phyloP scores from a whole-genome alignment of 2,329 filamentous ascomycete species.

The Oidium heveae region DNA sequence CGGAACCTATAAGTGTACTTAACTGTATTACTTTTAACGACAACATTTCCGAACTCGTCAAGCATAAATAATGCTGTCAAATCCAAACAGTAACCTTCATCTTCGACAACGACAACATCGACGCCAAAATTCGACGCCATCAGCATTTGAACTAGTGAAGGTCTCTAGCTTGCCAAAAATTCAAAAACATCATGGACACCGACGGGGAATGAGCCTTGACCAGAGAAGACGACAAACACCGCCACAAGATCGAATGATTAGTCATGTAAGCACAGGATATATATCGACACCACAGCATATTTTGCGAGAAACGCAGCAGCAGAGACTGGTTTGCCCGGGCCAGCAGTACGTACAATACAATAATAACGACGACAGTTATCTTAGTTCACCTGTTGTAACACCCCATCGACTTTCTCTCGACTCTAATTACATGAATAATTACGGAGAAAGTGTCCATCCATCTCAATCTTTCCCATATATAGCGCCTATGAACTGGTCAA shows the following conservation, averaged over 20 bases:
- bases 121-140: conserved; percentile 69
- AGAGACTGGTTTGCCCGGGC: conserved; percentile 61
- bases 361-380: conserved; percentile 24
- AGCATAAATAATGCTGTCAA: conserved; percentile 56
- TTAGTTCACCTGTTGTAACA: conserved; percentile 29
- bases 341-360: conserved; percentile 13
- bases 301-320: conserved; percentile 78
- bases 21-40: conserved; percentile 23
- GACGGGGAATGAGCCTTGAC: conserved; percentile 68
- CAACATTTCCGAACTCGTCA: conserved; percentile 41
- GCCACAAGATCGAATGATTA: conserved; percentile 18
- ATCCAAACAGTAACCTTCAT: conserved; percentile 46
- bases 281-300: conserved; percentile 40
- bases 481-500: conserved; percentile 13
- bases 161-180: conserved; percentile 38
- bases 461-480: conserved; percentile 19
- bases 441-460: conserved; percentile 9
- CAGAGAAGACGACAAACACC: conserved; percentile 33
- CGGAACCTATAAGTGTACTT: conserved; percentile 25
- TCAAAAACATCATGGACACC: conserved; percentile 33
- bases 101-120: conserved; percentile 52
- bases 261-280: conserved; percentile 31
- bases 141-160: conserved; percentile 50
- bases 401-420: conserved; percentile 29
- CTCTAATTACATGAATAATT: conserved; percentile 16